phyloP scores from a whole-genome alignment of 2,329 filamentous ascomycete species.

The Diaporthe sp. region DNA sequence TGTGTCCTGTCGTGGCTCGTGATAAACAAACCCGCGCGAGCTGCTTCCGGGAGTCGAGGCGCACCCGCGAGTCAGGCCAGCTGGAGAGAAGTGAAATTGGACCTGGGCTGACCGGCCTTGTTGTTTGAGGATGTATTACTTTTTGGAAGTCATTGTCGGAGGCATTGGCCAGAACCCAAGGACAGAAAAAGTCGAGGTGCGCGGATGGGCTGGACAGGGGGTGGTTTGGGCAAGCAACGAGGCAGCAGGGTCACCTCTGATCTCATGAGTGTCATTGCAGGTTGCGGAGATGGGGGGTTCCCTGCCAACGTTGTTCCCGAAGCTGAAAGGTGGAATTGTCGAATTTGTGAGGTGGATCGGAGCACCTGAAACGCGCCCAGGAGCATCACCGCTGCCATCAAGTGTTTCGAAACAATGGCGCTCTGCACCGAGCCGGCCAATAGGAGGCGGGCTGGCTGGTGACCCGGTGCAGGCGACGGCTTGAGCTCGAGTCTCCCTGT shows the following conservation, averaged over 20 bases:
- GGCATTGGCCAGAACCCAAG: slow-evolving; percentile 25
- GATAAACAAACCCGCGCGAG: slow-evolving; percentile 18
- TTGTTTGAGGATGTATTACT: slow-evolving; percentile 31
- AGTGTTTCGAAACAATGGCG: slow-evolving; percentile 41
- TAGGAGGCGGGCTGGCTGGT: slow-evolving; percentile 6
- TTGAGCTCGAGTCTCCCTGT: slow-evolving; percentile 31
- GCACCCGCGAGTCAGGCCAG: slow-evolving; percentile 35
- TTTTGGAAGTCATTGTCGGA: slow-evolving; percentile 32
- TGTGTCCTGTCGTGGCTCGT: slow-evolving; percentile 30
- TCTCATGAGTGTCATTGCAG: slow-evolving; percentile 39
- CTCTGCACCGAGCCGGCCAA: slow-evolving; percentile 37
- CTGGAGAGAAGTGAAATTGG: slow-evolving; percentile 39
- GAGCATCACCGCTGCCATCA: slow-evolving; percentile 41
- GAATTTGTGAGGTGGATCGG: slow-evolving; percentile 39
- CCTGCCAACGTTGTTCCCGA: slow-evolving; percentile 31
- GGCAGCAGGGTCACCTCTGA: slow-evolving; percentile 37
- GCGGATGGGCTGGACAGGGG: slow-evolving; percentile 31
- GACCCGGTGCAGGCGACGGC: slow-evolving; percentile 25
- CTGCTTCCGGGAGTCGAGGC: slow-evolving; percentile 28
- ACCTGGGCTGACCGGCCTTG: slow-evolving; percentile 34
- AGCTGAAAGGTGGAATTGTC: slow-evolving; percentile 38
- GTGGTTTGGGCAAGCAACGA: slow-evolving; percentile 33
- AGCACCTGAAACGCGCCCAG: slow-evolving; percentile 47
- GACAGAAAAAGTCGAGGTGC: slow-evolving; percentile 30
- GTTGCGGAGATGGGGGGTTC: slow-evolving; percentile 11